These are phyloP conservation scores for Ambrosiella beaveri DNA, from an alignment of 2,329 filamentous ascomycete genomes.

Conservation along the genomic window DNA sequence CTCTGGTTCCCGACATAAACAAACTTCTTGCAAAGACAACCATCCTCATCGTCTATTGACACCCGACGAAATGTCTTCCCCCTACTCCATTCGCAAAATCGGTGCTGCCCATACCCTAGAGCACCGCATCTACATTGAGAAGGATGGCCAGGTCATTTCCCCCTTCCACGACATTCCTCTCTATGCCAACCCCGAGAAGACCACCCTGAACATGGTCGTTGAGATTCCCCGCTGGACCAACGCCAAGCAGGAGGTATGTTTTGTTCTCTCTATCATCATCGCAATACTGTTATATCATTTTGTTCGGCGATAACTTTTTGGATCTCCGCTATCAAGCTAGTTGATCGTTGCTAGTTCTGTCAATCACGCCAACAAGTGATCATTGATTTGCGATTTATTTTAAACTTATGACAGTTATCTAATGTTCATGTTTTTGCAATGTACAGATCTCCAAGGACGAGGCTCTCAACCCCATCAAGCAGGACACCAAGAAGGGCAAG, in stretches of 20 bases:
- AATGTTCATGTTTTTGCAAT: not conserved
- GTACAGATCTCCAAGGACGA: constrained; percentile 93
- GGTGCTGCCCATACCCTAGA: constrained; percentile 83
- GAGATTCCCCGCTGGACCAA: constrained; percentile 99
- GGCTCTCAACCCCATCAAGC: constrained; percentile 96
- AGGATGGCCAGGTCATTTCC: constrained; percentile 85
- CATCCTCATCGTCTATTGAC: constrained; percentile 18
- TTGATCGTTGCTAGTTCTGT: not conserved
- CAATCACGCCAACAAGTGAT: constrained; percentile 1
- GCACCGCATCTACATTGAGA: constrained; percentile 94
- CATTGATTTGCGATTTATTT: not conserved
- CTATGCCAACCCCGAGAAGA: constrained; percentile 92
- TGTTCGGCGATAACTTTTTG: not conserved
- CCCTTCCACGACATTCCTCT: constrained; percentile 98
- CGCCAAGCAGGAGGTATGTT: constrained; percentile 88
- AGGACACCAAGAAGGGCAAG: constrained; percentile 99
- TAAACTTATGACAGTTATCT: not conserved
- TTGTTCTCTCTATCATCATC: constrained; percentile 4
- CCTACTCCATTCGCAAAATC: constrained; percentile 71
- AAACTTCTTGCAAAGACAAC: not conserved
- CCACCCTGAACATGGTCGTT: constrained; percentile 95
- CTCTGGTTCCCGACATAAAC: not conserved
- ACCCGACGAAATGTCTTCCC: constrained; percentile 34
- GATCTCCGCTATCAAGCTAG: not conserved
- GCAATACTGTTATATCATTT: not conserved